Evolutionary conservation across 2,329 filamentous ascomycete species (phyloP), one percentile per base, ranked within the genome.

Genomic region (Domatiomyces globalis): DNA sequence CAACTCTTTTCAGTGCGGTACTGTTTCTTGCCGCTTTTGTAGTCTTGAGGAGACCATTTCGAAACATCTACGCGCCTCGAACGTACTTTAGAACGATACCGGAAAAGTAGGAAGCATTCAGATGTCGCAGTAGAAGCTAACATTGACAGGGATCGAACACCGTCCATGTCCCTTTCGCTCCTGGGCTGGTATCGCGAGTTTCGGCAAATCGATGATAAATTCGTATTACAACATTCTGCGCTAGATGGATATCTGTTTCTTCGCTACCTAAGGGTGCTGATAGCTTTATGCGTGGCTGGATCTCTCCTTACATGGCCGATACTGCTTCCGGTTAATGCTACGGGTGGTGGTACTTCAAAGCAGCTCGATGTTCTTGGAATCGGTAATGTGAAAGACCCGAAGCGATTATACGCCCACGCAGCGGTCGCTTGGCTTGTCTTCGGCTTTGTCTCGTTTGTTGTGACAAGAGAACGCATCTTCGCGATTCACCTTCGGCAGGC

Each of bases 241-340:
- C 77, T 96, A 50, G 90, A 96, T 66, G 85, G 85, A 18, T 96
- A 89, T 68, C 81, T 96, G 44, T 95, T 94, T 66, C 74, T 96
- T 20, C 86, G 90, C 18, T 94, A 90, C 61, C 71, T 96, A 54
- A 83, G 87, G 58, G 84, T 92, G 48, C 72, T 85, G 44, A 81
- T 83, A 54, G 76, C 84, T 51, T 83, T 90, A 55, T 90, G 84
- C 65, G 77, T 94, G 29, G 81, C 87, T 5, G 92, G 92, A 47
- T 87, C 84, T 62, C 71, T 79, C 58, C 82, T 95, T 54, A 87
- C 86, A 22, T 95, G 87, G 84, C 90, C 92, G 0, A 75, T 95
- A 29, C 73, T 96, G n/a, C 84, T 85, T 78, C 89, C 92, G 0
- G 73, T 96, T 61, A 90, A 95, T 67, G 80, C 81, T 45, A 95